Conservation (phyloP, 2,329 filamentous ascomycete genomes). For the Epichloe coenophiala region DNA sequence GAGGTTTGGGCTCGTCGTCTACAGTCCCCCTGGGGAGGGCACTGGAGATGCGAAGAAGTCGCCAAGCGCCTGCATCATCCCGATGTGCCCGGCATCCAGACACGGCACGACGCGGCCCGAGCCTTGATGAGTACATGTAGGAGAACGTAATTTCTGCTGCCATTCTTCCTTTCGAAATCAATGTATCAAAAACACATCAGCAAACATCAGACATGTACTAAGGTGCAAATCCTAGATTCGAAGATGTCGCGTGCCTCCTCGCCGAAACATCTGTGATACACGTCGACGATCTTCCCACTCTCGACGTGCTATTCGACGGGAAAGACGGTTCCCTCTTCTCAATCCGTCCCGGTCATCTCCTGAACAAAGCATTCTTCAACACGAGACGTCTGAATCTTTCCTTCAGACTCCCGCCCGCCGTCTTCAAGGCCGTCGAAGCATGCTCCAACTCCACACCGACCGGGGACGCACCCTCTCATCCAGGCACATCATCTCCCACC, state of each 20-base stretch:
- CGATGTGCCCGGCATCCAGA: not conserved
- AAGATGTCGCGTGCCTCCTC: slow-evolving; percentile 1
- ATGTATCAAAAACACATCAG: not conserved
- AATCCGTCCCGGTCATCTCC: not conserved
- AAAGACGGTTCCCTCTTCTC: not conserved
- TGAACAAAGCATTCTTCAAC: not conserved
- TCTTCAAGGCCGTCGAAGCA: slow-evolving; percentile 1
- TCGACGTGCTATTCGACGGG: not conserved
- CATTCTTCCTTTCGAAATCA: too few species aligned
- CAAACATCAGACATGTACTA: not conserved
- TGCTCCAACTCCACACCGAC: not conserved
- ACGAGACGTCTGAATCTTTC: not conserved
- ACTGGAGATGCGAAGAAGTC: slow-evolving; percentile 7
- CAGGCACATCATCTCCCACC: not conserved
- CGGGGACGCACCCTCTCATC: not conserved
- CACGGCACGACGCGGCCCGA: not conserved
- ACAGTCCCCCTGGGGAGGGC: slow-evolving; percentile 3
- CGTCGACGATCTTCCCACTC: slow-evolving; percentile 1
- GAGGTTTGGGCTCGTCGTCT: slow-evolving; percentile 6
- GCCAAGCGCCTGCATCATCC: not conserved
- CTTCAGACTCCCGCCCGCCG: not conserved
- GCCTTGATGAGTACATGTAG: slow-evolving; percentile 4
- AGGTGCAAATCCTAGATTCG: not conserved
- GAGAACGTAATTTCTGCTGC: not conserved
- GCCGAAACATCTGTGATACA: slow-evolving; percentile 1